Evolutionary conservation across 2,329 filamentous ascomycete species (phyloP), one percentile per base, ranked within the genome.

Genomic region (Colletotrichum sp.): DNA sequence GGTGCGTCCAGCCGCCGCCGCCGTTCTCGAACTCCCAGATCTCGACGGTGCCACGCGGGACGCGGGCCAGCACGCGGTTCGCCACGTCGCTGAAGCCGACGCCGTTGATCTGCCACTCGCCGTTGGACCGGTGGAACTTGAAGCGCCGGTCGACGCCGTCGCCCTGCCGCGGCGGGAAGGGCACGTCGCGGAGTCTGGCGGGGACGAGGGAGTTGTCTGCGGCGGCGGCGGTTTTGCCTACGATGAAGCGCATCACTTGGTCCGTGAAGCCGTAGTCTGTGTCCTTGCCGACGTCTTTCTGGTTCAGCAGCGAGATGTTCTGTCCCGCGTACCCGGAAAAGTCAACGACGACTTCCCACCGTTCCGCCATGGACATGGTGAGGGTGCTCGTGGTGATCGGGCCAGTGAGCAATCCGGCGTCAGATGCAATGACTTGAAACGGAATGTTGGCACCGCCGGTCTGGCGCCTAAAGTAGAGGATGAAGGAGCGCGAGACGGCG

Each of bases 281-380:
- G 72, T 89, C 88, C 5, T 84, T 84, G 13, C 85, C 85, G 59
- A 88, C 81, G 6, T 81, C 79, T 5, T 78, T 68, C 81, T 68
- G 76, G 77, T 84, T 84, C 32, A 79, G 78, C 9, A 85, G 79
- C 16, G 84, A 83, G 75, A 91, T 81, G 75, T 88, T 90, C 79
- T 90, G 83, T 55, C 88, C 88, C 2, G 83, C 83, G 76, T 85
- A 89, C 4, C 79, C 74, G 16, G 86, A 81, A 78, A 92, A 92
- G 81, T 92, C 90, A 71, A 92, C 82, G 22, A 92, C 84, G 27
- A 92, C 83, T 78, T 92, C 91, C 78, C 89, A 92, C 6, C 91
- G 86, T 79, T 92, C 90, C 7, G 89, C 90, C 83, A 90, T 90
- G 8, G 89, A 83, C 48, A 91, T 82, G 39, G 85, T 77, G 6